phyloP scores from a whole-genome alignment of 768 basidiomycete genomes.

The Amanita rubescens region DNA sequence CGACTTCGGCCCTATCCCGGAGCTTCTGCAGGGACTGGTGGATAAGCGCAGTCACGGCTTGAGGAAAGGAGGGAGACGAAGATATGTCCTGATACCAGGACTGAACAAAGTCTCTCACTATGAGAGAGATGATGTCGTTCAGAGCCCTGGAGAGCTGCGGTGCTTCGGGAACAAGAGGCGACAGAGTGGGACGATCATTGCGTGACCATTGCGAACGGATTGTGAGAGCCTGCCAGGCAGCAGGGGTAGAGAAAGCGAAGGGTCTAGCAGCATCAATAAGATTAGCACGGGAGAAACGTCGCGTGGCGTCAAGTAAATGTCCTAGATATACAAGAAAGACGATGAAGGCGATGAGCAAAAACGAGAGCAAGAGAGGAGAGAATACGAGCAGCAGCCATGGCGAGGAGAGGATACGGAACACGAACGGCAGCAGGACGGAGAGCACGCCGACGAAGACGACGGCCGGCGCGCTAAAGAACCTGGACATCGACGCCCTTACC shows the following conservation, averaged over 20 bases:
- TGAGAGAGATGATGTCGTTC: conserved; percentile 73
- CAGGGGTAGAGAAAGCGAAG: conserved; percentile 82
- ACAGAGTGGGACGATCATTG: conserved; percentile 56
- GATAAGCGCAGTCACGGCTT: conserved; percentile 70
- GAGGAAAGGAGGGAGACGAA: conserved; percentile 81
- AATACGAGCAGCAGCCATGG: conserved; percentile 58
- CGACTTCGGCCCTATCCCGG: conserved; percentile 41
- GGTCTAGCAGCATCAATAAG: conserved; percentile 61
- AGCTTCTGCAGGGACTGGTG: conserved; percentile 58
- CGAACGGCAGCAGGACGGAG: conserved; percentile 48
- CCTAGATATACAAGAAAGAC: conserved; percentile 48
- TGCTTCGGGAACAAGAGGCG: conserved; percentile 57
- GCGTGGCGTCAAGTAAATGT: conserved; percentile 47
- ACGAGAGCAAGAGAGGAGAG: conserved; percentile 48
- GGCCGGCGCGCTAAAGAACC: conserved; percentile 26
- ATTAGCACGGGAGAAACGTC: conserved; percentile 22
- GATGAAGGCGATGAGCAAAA: conserved; percentile 44
- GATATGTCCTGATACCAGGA: conserved; percentile 89
- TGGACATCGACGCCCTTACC: background rate
- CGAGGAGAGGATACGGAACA: conserved; percentile 53
- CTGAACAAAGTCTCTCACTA: conserved; percentile 81
- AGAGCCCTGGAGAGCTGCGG: conserved; percentile 62
- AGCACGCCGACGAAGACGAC: conserved; percentile 51
- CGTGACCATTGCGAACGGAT: conserved; percentile 89
- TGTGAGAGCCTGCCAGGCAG: conserved; percentile 89